Conservation (phyloP, 805 yeast genomes). For the Barnettozyma californica region DNA sequence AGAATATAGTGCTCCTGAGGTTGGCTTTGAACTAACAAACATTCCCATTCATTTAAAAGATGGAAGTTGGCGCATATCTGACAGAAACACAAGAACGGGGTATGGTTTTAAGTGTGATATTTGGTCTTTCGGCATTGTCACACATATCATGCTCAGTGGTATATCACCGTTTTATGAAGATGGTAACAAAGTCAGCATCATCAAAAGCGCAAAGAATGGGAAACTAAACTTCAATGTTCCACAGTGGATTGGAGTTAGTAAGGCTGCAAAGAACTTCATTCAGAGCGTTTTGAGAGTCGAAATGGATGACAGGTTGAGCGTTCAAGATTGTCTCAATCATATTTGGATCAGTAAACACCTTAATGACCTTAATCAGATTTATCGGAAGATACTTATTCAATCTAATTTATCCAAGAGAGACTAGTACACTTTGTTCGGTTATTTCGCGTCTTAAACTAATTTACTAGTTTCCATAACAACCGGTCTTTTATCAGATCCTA, state of each 20-base stretch:
- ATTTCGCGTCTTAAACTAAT: background rate
- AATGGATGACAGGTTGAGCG: slow-evolving; percentile 32
- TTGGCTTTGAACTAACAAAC: slow-evolving; percentile 39
- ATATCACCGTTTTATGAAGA: slow-evolving; percentile 57
- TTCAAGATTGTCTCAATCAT: slow-evolving; percentile 36
- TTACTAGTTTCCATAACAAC: background rate
- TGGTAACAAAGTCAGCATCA: slow-evolving; percentile 36
- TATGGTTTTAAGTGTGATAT: slow-evolving; percentile 57
- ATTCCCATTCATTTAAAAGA: slow-evolving; percentile 23
- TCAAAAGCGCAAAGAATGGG: slow-evolving; percentile 38
- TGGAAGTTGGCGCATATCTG: slow-evolving; percentile 21
- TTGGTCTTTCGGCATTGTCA: slow-evolving; percentile 64
- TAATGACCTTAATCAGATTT: slow-evolving; percentile 31
- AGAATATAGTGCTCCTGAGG: slow-evolving; percentile 71
- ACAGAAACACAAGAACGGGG: slow-evolving; percentile 25
- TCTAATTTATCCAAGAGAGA: background rate
- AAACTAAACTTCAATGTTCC: slow-evolving; percentile 31
- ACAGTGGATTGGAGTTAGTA: slow-evolving; percentile 40
- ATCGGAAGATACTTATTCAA: slow-evolving; percentile 25
- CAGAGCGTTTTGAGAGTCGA: slow-evolving; percentile 34
- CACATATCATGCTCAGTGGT: slow-evolving; percentile 56
- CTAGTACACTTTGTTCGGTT: background rate
- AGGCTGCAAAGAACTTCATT: slow-evolving; percentile 42
- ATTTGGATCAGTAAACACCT: slow-evolving; percentile 43
- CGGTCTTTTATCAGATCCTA: background rate